Base-by-base conservation (phyloP, 2,329 filamentous ascomycete genomes). In the Paramyrothecium roridum region DNA sequence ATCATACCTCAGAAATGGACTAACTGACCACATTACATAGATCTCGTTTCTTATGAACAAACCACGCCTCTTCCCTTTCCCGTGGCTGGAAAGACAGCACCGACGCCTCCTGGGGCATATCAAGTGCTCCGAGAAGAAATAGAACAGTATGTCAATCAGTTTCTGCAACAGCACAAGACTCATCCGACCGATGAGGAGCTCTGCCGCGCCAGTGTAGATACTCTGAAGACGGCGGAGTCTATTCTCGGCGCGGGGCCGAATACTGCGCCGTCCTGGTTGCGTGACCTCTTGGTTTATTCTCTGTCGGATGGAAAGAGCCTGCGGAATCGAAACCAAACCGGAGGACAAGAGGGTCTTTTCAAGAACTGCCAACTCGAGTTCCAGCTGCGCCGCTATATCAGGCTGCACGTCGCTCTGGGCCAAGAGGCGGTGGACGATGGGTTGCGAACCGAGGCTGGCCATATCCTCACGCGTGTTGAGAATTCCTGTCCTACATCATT, bases 41-140 rank as follows among this genome's bases (percentile, higher is more conserved):
- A 86, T 74, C 76, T 87, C 54, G 86, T 87, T 74, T 81, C 87
- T 67, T 74, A 84, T 69, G 84, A 87, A 65, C 77, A 83, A 66
- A 81, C 80, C 45, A 80, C 78, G 16, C 80, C 82, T 11, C 67
- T 80, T 48, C 83, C 83, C 21, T 85, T 75, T 64, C 71, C 74
- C 63, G 80, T 80, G 37, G 75, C 73, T 56, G 69, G 71, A 12
- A 70, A 71, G 26, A 67, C 76, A 3, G 69, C 74, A 0, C 73
- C 77, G 56, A 75, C 77, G 8, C 79, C 81, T 2, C 76, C 77
- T n/a, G 84, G 81, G 59, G 80, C 82, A 17, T 86, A 85, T 65
- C 84, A 86, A 60, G 70, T 85, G 22, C 73, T 87, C 62, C 85
- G 86, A 62, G 67, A 78, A 53, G 83, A 86, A 62, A 65, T 87